Evolutionary conservation across 140 eudicot genomes (phyloP).

Genomic region (Ambrosia hybrid): DNA sequence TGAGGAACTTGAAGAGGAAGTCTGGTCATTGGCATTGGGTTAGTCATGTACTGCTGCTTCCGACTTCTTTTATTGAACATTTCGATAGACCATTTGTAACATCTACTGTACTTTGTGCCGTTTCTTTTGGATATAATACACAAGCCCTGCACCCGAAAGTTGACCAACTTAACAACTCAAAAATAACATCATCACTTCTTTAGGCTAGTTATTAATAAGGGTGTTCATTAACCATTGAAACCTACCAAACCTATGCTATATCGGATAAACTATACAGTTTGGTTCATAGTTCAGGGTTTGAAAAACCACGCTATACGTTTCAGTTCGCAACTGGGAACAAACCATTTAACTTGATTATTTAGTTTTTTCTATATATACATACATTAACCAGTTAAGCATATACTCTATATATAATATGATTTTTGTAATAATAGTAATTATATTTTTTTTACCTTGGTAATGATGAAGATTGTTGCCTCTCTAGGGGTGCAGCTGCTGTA

Average conservation of each 20-base stretch:
- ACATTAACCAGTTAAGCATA: too few relatives aligned
- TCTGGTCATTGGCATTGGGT: constrained; percentile 45
- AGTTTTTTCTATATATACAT: neutral
- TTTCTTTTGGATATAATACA: constrained; percentile 57
- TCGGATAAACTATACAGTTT: too few relatives aligned
- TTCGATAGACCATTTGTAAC: constrained; percentile 53
- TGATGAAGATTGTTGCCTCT: constrained; percentile 69
- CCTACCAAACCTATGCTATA: too few relatives aligned
- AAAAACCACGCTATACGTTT: too few relatives aligned
- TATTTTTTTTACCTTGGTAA: constrained; percentile 58
- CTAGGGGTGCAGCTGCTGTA: constrained; percentile 51
- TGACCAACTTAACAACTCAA: neutral
- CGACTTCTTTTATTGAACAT: constrained; percentile 59
- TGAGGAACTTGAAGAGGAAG: constrained; percentile 76
- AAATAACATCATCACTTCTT: neutral
- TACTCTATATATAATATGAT: too few relatives aligned
- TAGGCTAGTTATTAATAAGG: neutral
- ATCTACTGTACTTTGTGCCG: constrained; percentile 40
- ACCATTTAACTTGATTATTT: neutral
- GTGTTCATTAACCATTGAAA: neutral
- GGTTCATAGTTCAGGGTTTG: too few relatives aligned
- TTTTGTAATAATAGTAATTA: too few relatives aligned
- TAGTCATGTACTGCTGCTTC: constrained; percentile 52
- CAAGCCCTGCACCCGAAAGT: constrained; percentile 46
- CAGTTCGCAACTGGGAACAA: neutral